Evolutionary conservation across 73 alveolate species (phyloP), one percentile per base, ranked within the genome.

Genomic region (Halteria grandinella): DNA sequence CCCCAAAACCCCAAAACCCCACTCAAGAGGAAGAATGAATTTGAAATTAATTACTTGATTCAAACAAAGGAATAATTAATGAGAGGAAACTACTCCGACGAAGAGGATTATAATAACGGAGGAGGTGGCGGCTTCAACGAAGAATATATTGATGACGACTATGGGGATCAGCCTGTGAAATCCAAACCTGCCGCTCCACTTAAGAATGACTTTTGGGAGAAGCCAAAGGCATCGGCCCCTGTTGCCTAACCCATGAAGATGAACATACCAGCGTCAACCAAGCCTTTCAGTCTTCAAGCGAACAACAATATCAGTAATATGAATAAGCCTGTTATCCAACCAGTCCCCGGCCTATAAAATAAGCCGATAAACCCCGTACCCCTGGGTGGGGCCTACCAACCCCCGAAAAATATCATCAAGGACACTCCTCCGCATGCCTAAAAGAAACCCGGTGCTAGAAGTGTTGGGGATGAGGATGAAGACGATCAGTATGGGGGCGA

Each of bases 121-220:
- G n/a, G n/a, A n/a, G n/a, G n/a, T n/a, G 50, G 15, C 10, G 15
- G 15, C 15, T 66, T 66, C 28, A 52, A 66, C 24, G 80, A 66
- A 33, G 80, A 66, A 28, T 41, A 66, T 15, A 6, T 66, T n/a
- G 80, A 66, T 66, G 80, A 66, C 27, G 80, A 66, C 27, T 44
- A 44, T 12, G 66, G 47, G 4, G 64, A 66, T 14, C 29, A 17
- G 34, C n/a, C n/a, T n/a, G n/a, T n/a, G n/a, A 41, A 66, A 27
- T 7, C 15, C 18, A 37, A 40, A 23, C 55, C 58, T 10, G 49
- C n/a, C 10, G 27, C 57, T 18, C n/a, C 4, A 3, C 37, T 60
- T 10, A 60, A 60, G 27, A 60, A 60, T 15, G 77, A 60, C 59
- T 60, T 60, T 60, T 60, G 77, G 77, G 77, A 60, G 18, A 55